These are phyloP conservation scores for Gymnopilus dilepis DNA, from an alignment of 768 basidiomycete genomes.

Conservation along the genomic window DNA sequence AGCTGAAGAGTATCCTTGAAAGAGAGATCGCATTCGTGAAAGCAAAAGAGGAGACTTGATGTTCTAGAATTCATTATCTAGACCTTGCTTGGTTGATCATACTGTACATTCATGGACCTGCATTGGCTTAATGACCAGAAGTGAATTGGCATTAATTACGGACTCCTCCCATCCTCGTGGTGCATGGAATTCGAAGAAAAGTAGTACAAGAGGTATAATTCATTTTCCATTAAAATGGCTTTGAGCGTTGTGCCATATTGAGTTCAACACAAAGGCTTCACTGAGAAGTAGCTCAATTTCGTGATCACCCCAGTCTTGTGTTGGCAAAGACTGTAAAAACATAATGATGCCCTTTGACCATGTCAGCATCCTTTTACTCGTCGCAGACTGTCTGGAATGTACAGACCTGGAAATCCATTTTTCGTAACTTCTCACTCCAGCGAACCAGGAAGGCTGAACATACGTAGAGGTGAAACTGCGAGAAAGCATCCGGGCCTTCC, in stretches of 20 bases:
- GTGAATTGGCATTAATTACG: not conserved
- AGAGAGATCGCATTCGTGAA: constrained; percentile 61
- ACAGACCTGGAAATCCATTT: constrained; percentile 97
- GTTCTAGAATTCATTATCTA: not conserved
- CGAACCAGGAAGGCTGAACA: constrained; percentile 96
- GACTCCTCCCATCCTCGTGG: constrained; percentile 3
- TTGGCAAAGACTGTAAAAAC: constrained; percentile 93
- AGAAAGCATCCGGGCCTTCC: constrained; percentile 97
- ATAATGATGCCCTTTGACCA: constrained; percentile 90
- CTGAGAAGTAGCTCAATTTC: constrained; percentile 95
- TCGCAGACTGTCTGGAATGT: not conserved
- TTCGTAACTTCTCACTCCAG: constrained; percentile 91
- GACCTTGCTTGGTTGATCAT: not conserved
- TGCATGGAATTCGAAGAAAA: constrained; percentile 11
- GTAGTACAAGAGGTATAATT: constrained; percentile 23
- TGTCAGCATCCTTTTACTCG: constrained; percentile 4
- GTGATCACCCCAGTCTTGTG: constrained; percentile 93
- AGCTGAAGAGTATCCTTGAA: constrained; percentile 64
- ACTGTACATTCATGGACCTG: not conserved
- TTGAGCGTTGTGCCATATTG: constrained; percentile 92
- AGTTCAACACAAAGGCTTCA: constrained; percentile 93
- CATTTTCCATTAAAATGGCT: constrained; percentile 77
- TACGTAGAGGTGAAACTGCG: constrained; percentile 97
- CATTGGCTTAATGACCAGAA: not conserved
- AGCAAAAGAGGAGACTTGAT: constrained; percentile 33